These are phyloP conservation scores for Pochonia chlamydosporia DNA, from an alignment of 2,329 filamentous ascomycete genomes.

Conservation along the genomic window DNA sequence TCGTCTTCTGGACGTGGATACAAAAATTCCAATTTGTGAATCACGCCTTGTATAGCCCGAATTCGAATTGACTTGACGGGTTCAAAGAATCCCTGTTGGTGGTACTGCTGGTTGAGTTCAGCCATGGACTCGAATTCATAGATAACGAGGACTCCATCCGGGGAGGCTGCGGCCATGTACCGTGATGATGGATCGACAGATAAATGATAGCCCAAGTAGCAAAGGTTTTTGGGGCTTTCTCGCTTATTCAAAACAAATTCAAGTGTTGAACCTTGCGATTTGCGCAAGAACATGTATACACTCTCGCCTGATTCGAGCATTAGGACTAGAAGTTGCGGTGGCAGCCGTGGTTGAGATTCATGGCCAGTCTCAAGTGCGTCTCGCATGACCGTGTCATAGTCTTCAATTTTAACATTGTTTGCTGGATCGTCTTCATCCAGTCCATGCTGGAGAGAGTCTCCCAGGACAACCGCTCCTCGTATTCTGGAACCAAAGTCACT, in stretches of 20 bases:
- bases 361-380: constrained; percentile 16
- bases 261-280: constrained; percentile 34
- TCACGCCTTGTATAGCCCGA: constrained; percentile 59
- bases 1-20: constrained; percentile 62
- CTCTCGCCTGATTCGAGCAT: constrained; percentile 68
- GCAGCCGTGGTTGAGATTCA: constrained; percentile 31
- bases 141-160: constrained; percentile 64
- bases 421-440: constrained; percentile 24
- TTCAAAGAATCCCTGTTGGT: constrained; percentile 36
- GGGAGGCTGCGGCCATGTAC: constrained; percentile 63
- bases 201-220: constrained; percentile 58
- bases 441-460: constrained; percentile 39
- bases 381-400: constrained; percentile 31
- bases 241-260: constrained; percentile 58
- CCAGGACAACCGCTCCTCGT: constrained; percentile 71
- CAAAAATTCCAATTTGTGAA: constrained; percentile 83
- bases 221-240: constrained; percentile 52
- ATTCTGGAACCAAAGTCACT: constrained; percentile 75
- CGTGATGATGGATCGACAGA: constrained; percentile 72
- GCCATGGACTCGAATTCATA: constrained; percentile 59
- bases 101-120: constrained; percentile 45
- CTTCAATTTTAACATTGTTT: constrained; percentile 31
- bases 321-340: constrained; percentile 77
- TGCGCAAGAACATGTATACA: constrained; percentile 67
- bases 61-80: constrained; percentile 49